A percentile compares a stretch with the other conserved stretches of the same genome.
These are phyloP conservation scores for Pholiota adiposa DNA, from an alignment of 1,284 basidiomycete species.

Conservation along the genomic window DNA sequence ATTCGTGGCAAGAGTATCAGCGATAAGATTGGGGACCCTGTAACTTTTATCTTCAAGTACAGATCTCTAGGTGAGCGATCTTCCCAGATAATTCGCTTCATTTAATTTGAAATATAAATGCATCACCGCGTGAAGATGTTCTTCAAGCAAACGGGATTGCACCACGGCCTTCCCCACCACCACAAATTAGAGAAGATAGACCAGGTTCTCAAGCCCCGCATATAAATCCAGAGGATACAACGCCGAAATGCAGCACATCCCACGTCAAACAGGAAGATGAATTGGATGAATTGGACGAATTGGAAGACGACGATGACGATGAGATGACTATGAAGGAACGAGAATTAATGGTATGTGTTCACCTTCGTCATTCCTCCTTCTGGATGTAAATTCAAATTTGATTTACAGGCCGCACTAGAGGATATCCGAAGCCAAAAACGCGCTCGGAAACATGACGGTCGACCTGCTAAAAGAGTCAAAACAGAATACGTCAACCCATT, in stretches of 20 bases:
- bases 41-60: constrained; percentile 10
- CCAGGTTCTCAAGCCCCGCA: not conserved
- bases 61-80: constrained; percentile 14
- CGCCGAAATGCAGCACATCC: not conserved
- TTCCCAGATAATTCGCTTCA: not conserved
- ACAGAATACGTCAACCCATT: not conserved
- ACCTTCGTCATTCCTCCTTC: too few relatives aligned
- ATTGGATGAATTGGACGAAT: not conserved
- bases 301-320: constrained; percentile 1
- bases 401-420: constrained; percentile 5
- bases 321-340: not conserved
- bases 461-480: constrained; percentile 13
- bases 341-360: not conserved
- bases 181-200: too few relatives aligned
- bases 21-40: not conserved
- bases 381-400: too few relatives aligned
- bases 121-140: constrained; percentile 2
- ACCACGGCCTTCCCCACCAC: not conserved
- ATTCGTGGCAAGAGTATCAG: too few relatives aligned
- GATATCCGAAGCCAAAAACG: constrained; percentile 3
- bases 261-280: not conserved
- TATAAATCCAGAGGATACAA: not conserved
- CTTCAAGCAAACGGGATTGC: constrained; percentile 17
- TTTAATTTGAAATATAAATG: too few relatives aligned
- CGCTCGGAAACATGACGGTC: not conserved